Evolutionary conservation across 1,284 basidiomycete genomes (phyloP).

Genomic region (Caloboletus inedulis): DNA sequence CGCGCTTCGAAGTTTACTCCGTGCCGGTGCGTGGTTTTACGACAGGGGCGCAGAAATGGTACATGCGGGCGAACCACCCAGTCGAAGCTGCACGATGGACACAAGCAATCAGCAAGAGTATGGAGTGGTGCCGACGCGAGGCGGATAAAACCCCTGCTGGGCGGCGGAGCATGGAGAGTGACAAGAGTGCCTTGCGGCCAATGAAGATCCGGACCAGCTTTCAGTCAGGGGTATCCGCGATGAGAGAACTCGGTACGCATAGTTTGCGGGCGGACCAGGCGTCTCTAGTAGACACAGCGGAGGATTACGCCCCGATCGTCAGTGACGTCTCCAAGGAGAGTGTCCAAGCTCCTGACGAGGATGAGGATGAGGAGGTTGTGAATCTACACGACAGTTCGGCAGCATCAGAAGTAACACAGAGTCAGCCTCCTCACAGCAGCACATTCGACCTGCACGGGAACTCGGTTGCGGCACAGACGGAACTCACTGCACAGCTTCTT

Average conservation of each 20-base stretch:
- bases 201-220: constrained; percentile 31
- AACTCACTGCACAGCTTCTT: constrained; percentile 71
- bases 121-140: constrained; percentile 56
- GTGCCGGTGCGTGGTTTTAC: constrained; percentile 46
- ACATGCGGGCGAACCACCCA: constrained; percentile 87
- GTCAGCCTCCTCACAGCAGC: constrained; percentile 60
- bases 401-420: constrained; percentile 41
- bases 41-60: constrained; percentile 71
- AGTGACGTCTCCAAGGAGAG: constrained; percentile 24
- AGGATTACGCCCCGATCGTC: constrained; percentile 13
- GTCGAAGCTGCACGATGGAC: constrained; percentile 88
- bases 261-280: constrained; percentile 28
- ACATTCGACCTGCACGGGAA: constrained; percentile 76
- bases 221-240: constrained; percentile 28
- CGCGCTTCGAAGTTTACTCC: constrained; percentile 84
- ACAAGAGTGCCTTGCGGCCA: constrained; percentile 27
- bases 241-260: constrained; percentile 23
- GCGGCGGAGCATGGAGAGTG: constrained; percentile 31
- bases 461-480: constrained; percentile 75
- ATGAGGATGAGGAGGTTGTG: constrained; percentile 38
- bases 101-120: constrained; percentile 69
- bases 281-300: constrained; percentile 19
- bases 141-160: constrained; percentile 18
- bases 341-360: constrained; percentile 31
- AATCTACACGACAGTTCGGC: constrained; percentile 40